Conservation (phyloP, 2,329 filamentous ascomycete genomes). For the Aaosphaeria arxii region DNA sequence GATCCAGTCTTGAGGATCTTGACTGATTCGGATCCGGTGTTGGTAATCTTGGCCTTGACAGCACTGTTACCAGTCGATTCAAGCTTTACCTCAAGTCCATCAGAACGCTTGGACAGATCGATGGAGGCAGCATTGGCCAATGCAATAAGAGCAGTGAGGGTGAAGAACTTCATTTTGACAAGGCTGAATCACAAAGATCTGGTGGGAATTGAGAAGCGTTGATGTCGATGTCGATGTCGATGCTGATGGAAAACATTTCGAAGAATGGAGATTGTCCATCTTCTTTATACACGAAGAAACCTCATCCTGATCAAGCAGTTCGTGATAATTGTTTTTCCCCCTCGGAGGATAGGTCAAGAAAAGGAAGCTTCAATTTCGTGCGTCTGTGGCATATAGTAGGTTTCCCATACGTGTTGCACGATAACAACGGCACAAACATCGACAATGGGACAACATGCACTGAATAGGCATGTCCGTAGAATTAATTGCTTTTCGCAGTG, state of each 20-base stretch:
- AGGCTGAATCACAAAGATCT: not conserved
- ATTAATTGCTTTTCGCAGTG: no score
- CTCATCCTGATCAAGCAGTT: not conserved
- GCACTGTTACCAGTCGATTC: conserved; percentile 49
- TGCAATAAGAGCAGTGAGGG: not conserved
- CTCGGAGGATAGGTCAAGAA: not conserved
- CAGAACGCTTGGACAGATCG: conserved; percentile 35
- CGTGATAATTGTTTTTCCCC: not conserved
- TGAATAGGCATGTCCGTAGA: not conserved
- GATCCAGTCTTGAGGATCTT: conserved; percentile 53
- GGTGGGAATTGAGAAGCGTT: not conserved
- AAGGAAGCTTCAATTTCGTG: not conserved
- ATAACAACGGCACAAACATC: not conserved
- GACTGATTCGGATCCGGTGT: conserved; percentile 47
- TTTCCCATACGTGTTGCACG: not conserved
- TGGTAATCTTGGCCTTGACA: conserved; percentile 52
- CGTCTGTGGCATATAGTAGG: not conserved
- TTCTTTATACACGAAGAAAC: not conserved
- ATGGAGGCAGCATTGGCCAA: conserved; percentile 30
- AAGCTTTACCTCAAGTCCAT: conserved; percentile 36
- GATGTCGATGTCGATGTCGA: not conserved
- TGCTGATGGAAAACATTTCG: not conserved
- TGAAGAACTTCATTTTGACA: conserved; percentile 1
- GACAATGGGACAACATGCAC: not conserved
- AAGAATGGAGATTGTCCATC: not conserved